Evolutionary conservation across 2,329 filamentous ascomycete genomes (phyloP), one percentile per base, ranked within the genome.

Genomic region (Akanthomyces dipterigenus): DNA sequence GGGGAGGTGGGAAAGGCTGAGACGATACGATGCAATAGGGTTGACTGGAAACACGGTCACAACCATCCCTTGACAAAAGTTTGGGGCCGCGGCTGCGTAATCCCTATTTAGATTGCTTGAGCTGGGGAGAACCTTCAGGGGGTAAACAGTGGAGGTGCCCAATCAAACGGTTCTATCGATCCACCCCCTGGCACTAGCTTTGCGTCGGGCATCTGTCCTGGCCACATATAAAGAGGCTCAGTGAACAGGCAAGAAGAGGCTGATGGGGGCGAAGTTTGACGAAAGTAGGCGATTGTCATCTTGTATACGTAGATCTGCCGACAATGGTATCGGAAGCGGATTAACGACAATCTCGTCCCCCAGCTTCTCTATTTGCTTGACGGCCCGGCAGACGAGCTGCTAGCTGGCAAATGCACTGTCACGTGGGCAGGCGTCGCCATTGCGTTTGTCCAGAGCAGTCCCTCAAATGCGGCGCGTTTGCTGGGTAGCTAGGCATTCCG

Each of bases 91-190:
- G 36, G 34, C 58, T 56, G 43, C 50, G 50, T 51, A 60, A 63
- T 59, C 55, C 61, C 49, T 53, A 56, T 57, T 62, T 62, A 59
- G 45, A 58, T 59, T 62, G 61, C 50, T 42, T 43, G 38, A 43
- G 22, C 55, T 34, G 61, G 55, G 51, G 55, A 34, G 61, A 55
- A 42, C 50, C 43, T 49, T 45, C 61, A 60, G 28, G 60, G 60
- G 60, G 36, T 5, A 48, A 62, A 62, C 28, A 62, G 60, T 57
- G 60, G 60, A 58, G 20, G 31, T 26, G 16, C 20, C 61, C 55
- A 62, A 59, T 62, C 55, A 62, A 40, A 57, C 49, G 48, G 38
- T 48, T 58, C 42, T 40, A 55, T 54, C 48, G 31, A 26, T 24
- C 38, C 46, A 48, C 61, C 60, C n/a, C 61, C 61, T 62, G 61